A percentile compares a stretch with the other conserved stretches of the same genome.
Evolutionary conservation across 305 asterid species (phyloP).

Genomic region (Plantago coronopus): DNA sequence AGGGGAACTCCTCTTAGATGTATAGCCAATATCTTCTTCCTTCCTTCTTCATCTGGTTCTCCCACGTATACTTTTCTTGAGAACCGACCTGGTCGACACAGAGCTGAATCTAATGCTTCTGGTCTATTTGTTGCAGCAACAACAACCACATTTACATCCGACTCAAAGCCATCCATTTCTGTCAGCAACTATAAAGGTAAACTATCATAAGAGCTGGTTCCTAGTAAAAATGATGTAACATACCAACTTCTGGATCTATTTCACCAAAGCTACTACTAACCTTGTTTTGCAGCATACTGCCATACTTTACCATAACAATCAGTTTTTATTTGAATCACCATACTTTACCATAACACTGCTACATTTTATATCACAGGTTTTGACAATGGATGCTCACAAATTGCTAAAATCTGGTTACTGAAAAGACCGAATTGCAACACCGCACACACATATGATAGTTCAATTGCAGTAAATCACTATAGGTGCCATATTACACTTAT

Average conservation of each 20-base stretch:
- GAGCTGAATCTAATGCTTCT: slow-evolving; percentile 91
- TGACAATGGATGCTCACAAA: too few relatives aligned
- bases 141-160: slow-evolving; percentile 64
- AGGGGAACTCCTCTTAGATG: slow-evolving; percentile 87
- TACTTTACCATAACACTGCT: too few relatives aligned
- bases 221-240: background rate
- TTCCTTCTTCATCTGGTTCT: slow-evolving; percentile 89
- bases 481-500: too few relatives aligned
- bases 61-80: slow-evolving; percentile 92
- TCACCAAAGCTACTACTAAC: background rate
- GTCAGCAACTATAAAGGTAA: slow-evolving; percentile 70
- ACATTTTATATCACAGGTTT: too few relatives aligned
- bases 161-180: slow-evolving; percentile 97
- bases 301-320: too few relatives aligned
- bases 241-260: background rate
- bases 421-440: too few relatives aligned
- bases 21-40: slow-evolving; percentile 79
- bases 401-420: too few relatives aligned
- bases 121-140: slow-evolving; percentile 98
- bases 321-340: too few relatives aligned
- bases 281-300: too few relatives aligned
- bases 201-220: slow-evolving; percentile 12
- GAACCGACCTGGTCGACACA: slow-evolving; percentile 95
- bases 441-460: too few relatives aligned
- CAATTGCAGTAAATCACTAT: too few relatives aligned